Evolutionary conservation across 805 yeast genomes (phyloP), one percentile per base, ranked within the genome.

Genomic region (Grigorovia transvaalensis): DNA sequence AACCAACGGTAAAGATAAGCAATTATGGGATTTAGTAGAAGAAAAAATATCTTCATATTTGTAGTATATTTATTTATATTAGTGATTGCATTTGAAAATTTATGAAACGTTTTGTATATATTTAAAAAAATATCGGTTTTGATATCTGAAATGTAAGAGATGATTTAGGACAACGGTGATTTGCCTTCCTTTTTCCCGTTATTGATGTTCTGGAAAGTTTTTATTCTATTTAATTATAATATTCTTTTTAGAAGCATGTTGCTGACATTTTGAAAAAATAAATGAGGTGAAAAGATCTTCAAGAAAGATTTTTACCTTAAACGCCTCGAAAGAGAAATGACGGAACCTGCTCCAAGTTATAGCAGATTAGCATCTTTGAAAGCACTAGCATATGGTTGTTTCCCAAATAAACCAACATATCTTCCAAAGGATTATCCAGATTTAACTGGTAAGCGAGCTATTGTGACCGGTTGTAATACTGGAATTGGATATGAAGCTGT

Each of bases 391-490:
- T 57, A 58, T 43, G 64, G 63, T 13, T 53, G 61, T 13, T 53
- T 59, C 46, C 68, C 69, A 23, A 54, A 54, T 44, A 53, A 58
- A 35, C 71, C 73, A 9, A 48, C 52, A 2, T 68, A 55, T 49
- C 49, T 61, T n/a, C 70, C 70, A 15, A 55, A 59, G 1, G 58
- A 64, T 23, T 70, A 68, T 50, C 76, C 76, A 15, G 66, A 66
- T 49, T 56, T 73, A 46, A 61, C 68, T 2, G 71, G 67, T 7
- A 71, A 68, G 55, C 64, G 62, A n/a, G 72, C 72, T 15, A 54
- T 70, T 23, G 69, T 73, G 9, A 72, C 76, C 7, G 76, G 76
- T 49, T 65, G 66, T 23, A 71, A 68, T 47, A 57, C 73, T 9
- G 76, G 76, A 46, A 63, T 73, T 48, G 69, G 69, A n/a, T 59